phyloP scores from a whole-genome alignment of 2,329 filamentous ascomycete genomes.

The Colletotrichum destructivum region DNA sequence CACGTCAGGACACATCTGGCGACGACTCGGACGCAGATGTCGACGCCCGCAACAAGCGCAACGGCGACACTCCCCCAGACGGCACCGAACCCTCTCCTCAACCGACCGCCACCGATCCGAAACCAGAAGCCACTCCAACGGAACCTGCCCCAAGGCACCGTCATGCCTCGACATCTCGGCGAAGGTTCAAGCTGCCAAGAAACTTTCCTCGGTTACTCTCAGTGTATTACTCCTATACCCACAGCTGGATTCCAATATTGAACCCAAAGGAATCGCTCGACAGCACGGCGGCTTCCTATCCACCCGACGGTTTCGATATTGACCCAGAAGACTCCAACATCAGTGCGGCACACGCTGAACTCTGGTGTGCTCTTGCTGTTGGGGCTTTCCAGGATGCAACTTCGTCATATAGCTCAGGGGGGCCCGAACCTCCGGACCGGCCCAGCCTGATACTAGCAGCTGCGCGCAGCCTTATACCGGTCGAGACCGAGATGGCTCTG shows the following conservation, averaged over 20 bases:
- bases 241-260: conserved; percentile 82
- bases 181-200: conserved; percentile 58
- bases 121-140: conserved; percentile 5
- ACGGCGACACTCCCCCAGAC: conserved; percentile 22
- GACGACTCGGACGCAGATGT: conserved; percentile 51
- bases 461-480: conserved; percentile 64
- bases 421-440: conserved; percentile 49
- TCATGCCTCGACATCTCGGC: conserved; percentile 22
- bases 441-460: conserved; percentile 61
- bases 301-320: conserved; percentile 51
- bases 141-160: conserved; percentile 18
- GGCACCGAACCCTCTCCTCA: conserved; percentile 14
- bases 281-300: conserved; percentile 61
- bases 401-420: conserved; percentile 36
- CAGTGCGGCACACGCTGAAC: conserved; percentile 65
- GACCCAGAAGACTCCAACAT: conserved; percentile 47
- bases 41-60: conserved; percentile 42
- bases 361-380: conserved; percentile 73
- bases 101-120: conserved; percentile 23
- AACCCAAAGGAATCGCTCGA: conserved; percentile 74
- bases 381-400: conserved; percentile 68
- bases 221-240: conserved; percentile 82
- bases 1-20: conserved; percentile 52
- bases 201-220: conserved; percentile 76
- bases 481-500: conserved; percentile 56